Conservation (phyloP, 1,139 yeast species). For the Keqinozyma sinolaborantium region DNA sequence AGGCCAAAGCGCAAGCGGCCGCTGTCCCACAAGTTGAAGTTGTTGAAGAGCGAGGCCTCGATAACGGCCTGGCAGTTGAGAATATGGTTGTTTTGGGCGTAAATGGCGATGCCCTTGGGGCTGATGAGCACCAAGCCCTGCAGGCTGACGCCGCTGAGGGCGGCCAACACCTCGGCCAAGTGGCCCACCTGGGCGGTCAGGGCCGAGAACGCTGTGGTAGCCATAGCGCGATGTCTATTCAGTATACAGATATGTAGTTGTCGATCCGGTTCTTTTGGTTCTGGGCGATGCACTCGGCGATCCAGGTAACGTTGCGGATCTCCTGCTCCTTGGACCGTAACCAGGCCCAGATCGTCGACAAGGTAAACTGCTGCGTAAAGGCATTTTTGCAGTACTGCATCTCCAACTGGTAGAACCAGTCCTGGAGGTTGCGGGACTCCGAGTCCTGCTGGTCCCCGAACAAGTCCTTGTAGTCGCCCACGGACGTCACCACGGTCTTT, state of each 20-base stretch:
- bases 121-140: slow-evolving; percentile 36
- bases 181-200: slow-evolving; percentile 38
- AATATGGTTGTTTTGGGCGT: slow-evolving; percentile 37
- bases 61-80: slow-evolving; percentile 32
- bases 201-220: slow-evolving; percentile 16
- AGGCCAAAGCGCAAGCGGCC: slow-evolving; percentile 32
- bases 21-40: slow-evolving; percentile 18
- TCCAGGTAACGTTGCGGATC: slow-evolving; percentile 95
- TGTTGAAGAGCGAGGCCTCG: slow-evolving; percentile 34
- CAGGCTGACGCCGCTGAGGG: slow-evolving; percentile 27
- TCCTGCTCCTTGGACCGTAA: slow-evolving; percentile 94
- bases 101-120: slow-evolving; percentile 29
- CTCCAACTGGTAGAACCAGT: slow-evolving; percentile 87
- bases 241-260: slow-evolving; percentile 69
- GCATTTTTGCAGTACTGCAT: slow-evolving; percentile 92
- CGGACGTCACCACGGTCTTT: slow-evolving; percentile 64
- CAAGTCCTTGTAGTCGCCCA: slow-evolving; percentile 71
- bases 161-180: slow-evolving; percentile 34
- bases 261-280: slow-evolving; percentile 80
- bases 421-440: slow-evolving; percentile 67
- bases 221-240: slow-evolving; percentile 1
- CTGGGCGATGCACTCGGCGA: slow-evolving; percentile 94
- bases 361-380: slow-evolving; percentile 93
- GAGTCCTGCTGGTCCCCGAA: slow-evolving; percentile 55
- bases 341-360: slow-evolving; percentile 95